A percentile compares a stretch with the other conserved stretches of the same genome.
Conservation (phyloP, 202 grass and related monocot genomes). For the Elaeis oleifera region DNA sequence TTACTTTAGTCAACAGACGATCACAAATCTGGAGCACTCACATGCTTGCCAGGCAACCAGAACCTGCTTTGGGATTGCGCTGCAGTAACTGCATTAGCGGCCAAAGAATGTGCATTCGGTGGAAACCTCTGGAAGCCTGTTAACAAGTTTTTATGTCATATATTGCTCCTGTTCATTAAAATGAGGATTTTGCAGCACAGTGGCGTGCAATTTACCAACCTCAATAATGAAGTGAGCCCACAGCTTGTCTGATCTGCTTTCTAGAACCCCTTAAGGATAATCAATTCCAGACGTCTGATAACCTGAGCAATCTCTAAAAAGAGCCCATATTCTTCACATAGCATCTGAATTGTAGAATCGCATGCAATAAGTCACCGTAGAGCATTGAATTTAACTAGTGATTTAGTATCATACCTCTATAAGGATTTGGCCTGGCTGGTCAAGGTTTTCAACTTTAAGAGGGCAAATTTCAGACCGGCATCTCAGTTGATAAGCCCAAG, state of each 20-base stretch:
- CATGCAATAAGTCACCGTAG: neutral
- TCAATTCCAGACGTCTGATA: constrained; percentile 41
- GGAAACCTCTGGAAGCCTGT: constrained; percentile 39
- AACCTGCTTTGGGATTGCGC: constrained; percentile 3
- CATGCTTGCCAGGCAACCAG: neutral
- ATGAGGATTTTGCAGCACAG: no score
- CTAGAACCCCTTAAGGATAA: constrained; percentile 56
- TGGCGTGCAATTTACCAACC: constrained; percentile 12
- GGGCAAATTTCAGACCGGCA: constrained; percentile 34
- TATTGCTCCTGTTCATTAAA: no score
- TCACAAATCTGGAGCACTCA: no score
- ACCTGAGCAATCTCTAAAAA: constrained; percentile 53
- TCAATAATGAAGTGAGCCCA: constrained; percentile 58
- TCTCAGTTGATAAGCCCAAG: constrained; percentile 5
- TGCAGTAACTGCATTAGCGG: constrained; percentile 58
- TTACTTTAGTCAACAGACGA: no score
- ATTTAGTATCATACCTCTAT: constrained; percentile 38
- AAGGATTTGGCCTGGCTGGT: constrained; percentile 51
- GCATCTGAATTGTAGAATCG: constrained; percentile 28
- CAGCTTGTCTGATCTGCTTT: constrained; percentile 30
- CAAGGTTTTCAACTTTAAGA: constrained; percentile 54
- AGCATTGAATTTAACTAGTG: neutral
- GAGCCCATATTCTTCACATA: constrained; percentile 38
- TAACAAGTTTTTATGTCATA: no score
- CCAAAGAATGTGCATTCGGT: constrained; percentile 67